Evolutionary conservation across 768 basidiomycete genomes (phyloP).

Genomic region (Myochromella boudieri): DNA sequence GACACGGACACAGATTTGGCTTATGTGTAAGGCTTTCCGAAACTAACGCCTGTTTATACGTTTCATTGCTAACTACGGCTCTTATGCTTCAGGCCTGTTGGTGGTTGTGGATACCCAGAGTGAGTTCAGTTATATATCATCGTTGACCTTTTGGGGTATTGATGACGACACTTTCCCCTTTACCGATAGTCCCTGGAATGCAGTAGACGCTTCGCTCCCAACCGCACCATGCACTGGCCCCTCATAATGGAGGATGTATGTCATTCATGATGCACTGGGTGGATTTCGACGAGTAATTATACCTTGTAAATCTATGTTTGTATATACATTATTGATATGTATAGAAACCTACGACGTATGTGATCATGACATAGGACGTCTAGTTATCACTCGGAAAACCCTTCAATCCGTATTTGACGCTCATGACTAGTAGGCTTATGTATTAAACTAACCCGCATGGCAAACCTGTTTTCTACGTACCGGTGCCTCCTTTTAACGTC

Average conservation of each 20-base stretch:
- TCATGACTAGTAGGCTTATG: too few relatives aligned
- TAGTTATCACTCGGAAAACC: too few relatives aligned
- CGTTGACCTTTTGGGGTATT: neutral
- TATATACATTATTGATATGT: conserved; percentile 1
- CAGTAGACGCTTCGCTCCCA: conserved; percentile 48
- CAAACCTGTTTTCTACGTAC: too few relatives aligned
- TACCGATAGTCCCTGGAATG: conserved; percentile 57
- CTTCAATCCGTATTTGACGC: too few relatives aligned
- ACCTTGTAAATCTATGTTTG: neutral
- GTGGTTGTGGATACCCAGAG: conserved; percentile 67
- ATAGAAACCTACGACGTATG: too few relatives aligned
- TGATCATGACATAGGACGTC: too few relatives aligned
- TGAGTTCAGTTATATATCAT: conserved; percentile 22
- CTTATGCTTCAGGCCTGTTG: conserved; percentile 44
- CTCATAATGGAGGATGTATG: too few relatives aligned
- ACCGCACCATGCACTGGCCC: conserved; percentile 39
- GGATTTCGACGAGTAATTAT: too few relatives aligned
- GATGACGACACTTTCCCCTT: conserved; percentile 5
- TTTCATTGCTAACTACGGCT: conserved; percentile 6
- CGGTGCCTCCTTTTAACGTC: too few relatives aligned
- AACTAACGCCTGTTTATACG: neutral
- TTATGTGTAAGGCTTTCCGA: conserved; percentile 41
- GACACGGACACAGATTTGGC: conserved; percentile 58
- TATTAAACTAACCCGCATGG: too few relatives aligned
- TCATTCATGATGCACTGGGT: too few relatives aligned